Conservation (phyloP, 2,329 filamentous ascomycete genomes). For the Penicillium sp. region DNA sequence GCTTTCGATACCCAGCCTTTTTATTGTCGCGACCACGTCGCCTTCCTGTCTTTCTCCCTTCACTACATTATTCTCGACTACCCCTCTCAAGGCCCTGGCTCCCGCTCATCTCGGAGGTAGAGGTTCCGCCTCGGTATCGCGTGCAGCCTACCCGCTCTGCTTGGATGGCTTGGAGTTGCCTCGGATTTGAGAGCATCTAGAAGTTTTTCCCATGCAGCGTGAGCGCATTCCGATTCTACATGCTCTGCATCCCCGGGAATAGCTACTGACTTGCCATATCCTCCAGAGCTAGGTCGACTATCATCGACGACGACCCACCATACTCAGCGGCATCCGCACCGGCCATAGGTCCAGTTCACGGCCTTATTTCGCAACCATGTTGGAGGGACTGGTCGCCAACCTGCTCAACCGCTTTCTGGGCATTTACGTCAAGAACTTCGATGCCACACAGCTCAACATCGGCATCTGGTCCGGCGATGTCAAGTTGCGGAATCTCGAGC, state of each 20-base stretch:
- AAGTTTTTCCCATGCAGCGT: constrained; percentile 11
- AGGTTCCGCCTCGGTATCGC: constrained; percentile 27
- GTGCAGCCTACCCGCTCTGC: constrained; percentile 21
- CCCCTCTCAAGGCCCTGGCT: constrained; percentile 4
- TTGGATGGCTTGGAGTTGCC: constrained; percentile 29
- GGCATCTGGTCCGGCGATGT: constrained; percentile 99
- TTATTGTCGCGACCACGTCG: constrained; percentile 6
- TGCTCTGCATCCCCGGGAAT: not conserved
- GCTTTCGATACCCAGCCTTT: constrained; percentile 21
- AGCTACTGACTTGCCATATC: constrained; percentile 8
- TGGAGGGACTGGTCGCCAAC: constrained; percentile 94
- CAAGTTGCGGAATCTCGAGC: constrained; percentile 84
- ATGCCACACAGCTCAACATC: constrained; percentile 94
- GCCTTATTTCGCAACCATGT: constrained; percentile 65
- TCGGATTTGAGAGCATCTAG: constrained; percentile 20
- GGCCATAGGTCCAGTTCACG: constrained; percentile 62
- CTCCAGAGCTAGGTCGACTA: constrained; percentile 12
- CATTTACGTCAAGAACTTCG: constrained; percentile 99
- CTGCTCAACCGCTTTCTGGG: constrained; percentile 98
- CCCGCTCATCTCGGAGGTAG: constrained; percentile 14
- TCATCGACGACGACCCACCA: constrained; percentile 8
- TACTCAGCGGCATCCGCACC: constrained; percentile 10
- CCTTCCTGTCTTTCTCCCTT: constrained; percentile 4
- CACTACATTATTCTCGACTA: not conserved
- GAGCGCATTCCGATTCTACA: not conserved